Evolutionary conservation across 176 grass and related monocot genomes (phyloP), one percentile per base, ranked within the genome.

Genomic region (Oryza rufipogon): DNA sequence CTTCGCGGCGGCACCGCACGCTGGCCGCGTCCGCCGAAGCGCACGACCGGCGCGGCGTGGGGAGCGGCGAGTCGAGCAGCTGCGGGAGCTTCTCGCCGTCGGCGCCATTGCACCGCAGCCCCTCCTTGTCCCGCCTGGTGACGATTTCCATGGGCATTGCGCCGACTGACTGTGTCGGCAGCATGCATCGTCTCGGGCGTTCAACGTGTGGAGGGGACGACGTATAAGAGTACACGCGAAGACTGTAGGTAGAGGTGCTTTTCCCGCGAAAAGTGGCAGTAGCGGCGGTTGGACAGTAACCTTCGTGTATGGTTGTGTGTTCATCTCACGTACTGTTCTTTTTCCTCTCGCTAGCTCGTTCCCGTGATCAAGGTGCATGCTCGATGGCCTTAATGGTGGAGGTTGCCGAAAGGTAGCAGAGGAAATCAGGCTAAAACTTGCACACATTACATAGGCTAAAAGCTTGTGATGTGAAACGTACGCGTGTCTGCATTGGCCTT

Each of bases 51-150:
- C 90, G 87, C 28, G 92, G 91, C 51, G 92, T 95, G 48, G 84
- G 84, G 9, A 97, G 91, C 75, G 95, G 95, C 47, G 92, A 92
- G 87, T 94, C 84, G 5, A 97, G 92, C 68, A 89, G 86, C 73
- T 91, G 84, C 52, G 48, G 84, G n/a, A 34, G 47, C 80, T 68
- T 71, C 39, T 68, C 73, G 58, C 39, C 47, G 74, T 19, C 70
- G 41, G 60, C 56, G 78, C 66, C 56, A 49, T 61, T 85, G 78
- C 73, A 15, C 28, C 28, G 63, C 75, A 16, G 63, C 75, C 68
- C 51, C 80, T 70, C 90, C 66, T 79, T 73, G 60, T 74, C 26
- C 65, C 80, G 63, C 80, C 51, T 83, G 80, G 84, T 83, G 84
- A 90, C 25, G 88, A 87, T 83, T 13, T 87, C 84, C 88, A 83